Base-by-base conservation (phyloP, 2,329 filamentous ascomycete genomes). In the Fusarium palustre region DNA sequence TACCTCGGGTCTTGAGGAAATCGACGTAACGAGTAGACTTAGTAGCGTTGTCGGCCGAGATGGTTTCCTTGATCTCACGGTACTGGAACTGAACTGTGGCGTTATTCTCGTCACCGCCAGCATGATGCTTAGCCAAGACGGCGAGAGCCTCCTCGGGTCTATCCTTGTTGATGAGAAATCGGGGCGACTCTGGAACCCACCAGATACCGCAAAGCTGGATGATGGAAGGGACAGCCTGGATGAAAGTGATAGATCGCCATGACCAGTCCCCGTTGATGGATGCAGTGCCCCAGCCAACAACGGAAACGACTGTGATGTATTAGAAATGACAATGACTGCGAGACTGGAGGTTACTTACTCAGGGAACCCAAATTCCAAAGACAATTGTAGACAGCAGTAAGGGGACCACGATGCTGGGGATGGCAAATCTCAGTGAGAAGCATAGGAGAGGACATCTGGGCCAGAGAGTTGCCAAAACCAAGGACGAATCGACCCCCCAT, bases 301-400 rank as follows among this genome's bases (percentile, higher is more conserved):
- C 87, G 5, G 87, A 87, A 31, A 89, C 87, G 53, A 89, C 75
- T 74, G 9, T 20, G 3, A 16, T 5, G 8, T 9, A 25, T 64
- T 63, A 68, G 53, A 15, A 28, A 11, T 11, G 8, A 1, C 16
- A 5, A 6, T 15, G 4, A 7, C 1, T 45, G 10, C 9, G 13
- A 33, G 5, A 7, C 5, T 18, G 8, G 13, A 7, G n/a, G 13
- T 15, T 10, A 25, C 75, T 71, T 68, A 78, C 76, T 69, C n/a
- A 84, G 76, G 16, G 82, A 81, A 38, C 87, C 88, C 57, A 88
- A 77, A 75, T 90, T 90, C 88, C 88, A 92, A 54, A 91, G 78
- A 71, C 87, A 90, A 77, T 91, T 91, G 79, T 91, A 91, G 60
- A 91, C 83, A 16, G 89, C 83, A 2, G 89, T 91, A 48, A 91